phyloP scores from a whole-genome alignment of 345 rosid genomes.

The Aquilaria yunnanensis region DNA sequence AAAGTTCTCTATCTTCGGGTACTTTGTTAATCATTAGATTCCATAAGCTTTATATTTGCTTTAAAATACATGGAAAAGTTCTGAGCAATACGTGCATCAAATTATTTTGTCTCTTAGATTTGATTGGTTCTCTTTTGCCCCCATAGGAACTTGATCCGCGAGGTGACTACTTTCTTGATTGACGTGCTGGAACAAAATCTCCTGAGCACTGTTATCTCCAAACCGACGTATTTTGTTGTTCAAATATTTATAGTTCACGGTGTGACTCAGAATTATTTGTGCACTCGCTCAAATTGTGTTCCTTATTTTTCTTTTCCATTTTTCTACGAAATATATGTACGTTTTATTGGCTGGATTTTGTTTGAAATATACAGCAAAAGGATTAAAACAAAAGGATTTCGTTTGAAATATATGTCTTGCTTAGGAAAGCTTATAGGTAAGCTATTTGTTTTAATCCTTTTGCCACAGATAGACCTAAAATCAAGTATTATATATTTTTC shows the following conservation, averaged over 20 bases:
- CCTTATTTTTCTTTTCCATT: conserved; percentile 10
- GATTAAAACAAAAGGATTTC: too few species aligned
- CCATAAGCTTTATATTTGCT: background rate
- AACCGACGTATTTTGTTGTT: conserved; percentile 54
- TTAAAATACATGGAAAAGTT: background rate
- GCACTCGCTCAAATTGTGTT: background rate
- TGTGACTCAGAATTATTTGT: background rate
- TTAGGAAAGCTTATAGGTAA: too few species aligned
- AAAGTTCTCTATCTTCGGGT: conserved; percentile 99
- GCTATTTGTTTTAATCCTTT: too few species aligned
- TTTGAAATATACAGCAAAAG: too few species aligned
- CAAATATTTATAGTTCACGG: conserved; percentile 1
- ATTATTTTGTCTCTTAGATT: background rate
- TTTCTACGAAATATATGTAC: conserved; percentile 41
- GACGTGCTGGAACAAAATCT: conserved; percentile 96
- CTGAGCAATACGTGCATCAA: background rate
- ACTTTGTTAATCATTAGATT: background rate
- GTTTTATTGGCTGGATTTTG: too few species aligned
- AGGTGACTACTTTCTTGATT: conserved; percentile 93
- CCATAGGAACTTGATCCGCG: conserved; percentile 95
- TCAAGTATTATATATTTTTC: too few species aligned
- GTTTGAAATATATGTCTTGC: too few species aligned
- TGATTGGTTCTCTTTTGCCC: background rate
- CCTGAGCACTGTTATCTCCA: conserved; percentile 88
- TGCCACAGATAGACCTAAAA: too few species aligned